Percentiles rank a stretch among this genome's conserved stretches.
These are phyloP conservation scores for Leucocoprinus birnbaumii DNA, from an alignment of 768 basidiomycete genomes.

Conservation along the genomic window DNA sequence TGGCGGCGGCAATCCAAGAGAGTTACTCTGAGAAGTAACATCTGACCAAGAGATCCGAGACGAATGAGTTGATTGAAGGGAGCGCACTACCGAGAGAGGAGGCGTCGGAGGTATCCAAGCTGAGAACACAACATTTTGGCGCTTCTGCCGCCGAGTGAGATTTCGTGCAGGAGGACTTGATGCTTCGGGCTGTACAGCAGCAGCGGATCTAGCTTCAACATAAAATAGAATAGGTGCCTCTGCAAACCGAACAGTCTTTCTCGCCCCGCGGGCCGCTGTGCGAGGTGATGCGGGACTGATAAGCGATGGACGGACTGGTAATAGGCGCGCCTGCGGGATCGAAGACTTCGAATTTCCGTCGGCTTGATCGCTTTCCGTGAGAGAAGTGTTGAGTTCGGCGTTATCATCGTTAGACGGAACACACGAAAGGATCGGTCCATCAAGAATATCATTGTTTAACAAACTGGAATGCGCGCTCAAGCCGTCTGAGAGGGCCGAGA, in stretches of 20 bases:
- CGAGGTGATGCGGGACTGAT: background rate
- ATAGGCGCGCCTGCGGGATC: background rate
- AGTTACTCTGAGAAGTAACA: background rate
- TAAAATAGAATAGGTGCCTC: background rate
- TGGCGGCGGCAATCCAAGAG: slow-evolving; percentile 2
- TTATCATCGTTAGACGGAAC: background rate
- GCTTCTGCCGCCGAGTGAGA: background rate
- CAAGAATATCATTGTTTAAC: background rate
- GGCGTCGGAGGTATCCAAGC: background rate
- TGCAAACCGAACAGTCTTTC: slow-evolving; percentile 7
- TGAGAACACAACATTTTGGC: background rate
- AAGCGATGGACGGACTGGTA: background rate
- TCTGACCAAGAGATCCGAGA: background rate
- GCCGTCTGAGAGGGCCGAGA: background rate
- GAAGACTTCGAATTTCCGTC: background rate
- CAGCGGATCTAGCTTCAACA: background rate
- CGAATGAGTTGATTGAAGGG: background rate
- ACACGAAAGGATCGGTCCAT: background rate
- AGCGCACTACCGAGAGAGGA: background rate
- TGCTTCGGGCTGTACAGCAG: no score
- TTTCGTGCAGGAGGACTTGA: background rate
- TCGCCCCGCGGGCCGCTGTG: background rate
- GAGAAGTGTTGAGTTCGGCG: background rate
- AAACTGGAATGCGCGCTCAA: background rate
- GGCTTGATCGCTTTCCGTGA: background rate